A percentile compares a stretch with the other conserved stretches of the same genome.
These are phyloP conservation scores for Xanthoconium stramineum DNA, from an alignment of 768 basidiomycete genomes.

Conservation along the genomic window DNA sequence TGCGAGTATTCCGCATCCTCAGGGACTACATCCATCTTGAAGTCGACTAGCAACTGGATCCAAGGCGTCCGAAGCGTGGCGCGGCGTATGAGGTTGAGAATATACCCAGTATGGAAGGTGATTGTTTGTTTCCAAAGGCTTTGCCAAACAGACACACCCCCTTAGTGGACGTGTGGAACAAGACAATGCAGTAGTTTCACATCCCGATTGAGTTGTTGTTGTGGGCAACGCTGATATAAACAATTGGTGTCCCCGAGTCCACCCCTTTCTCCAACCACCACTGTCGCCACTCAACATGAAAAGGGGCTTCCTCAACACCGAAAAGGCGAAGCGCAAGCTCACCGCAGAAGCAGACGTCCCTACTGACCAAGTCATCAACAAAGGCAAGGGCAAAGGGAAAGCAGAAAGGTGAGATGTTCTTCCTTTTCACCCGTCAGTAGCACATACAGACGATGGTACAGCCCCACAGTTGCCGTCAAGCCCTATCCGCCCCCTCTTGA, in stretches of 20 bases:
- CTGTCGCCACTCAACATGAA: slow-evolving; percentile 18
- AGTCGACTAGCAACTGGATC: neutral
- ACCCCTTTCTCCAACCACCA: neutral
- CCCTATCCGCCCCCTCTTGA: neutral
- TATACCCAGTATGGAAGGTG: slow-evolving; percentile 6
- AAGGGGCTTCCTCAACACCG: slow-evolving; percentile 22
- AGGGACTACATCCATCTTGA: slow-evolving; percentile 17
- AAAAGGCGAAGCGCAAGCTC: slow-evolving; percentile 26
- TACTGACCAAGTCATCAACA: too few species aligned
- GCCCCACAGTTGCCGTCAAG: neutral
- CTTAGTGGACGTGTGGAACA: neutral
- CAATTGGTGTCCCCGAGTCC: too few species aligned
- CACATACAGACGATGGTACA: neutral
- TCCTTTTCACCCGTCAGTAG: neutral
- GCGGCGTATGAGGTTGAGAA: neutral
- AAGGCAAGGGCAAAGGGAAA: slow-evolving; percentile 1
- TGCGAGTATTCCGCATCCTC: slow-evolving; percentile 9
- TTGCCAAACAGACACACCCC: slow-evolving; percentile 3
- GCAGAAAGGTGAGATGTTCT: slow-evolving; percentile 1
- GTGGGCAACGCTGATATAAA: too few species aligned
- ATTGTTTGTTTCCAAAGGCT: slow-evolving; percentile 19
- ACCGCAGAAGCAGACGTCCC: slow-evolving; percentile 16
- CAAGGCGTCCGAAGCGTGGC: neutral
- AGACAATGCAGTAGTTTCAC: too few species aligned
- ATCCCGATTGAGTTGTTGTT: too few species aligned